A percentile compares a stretch with the other conserved stretches of the same genome.
Evolutionary conservation across 176 grass and related monocot genomes (phyloP).

Genomic region (Phoenix roebelenii): DNA sequence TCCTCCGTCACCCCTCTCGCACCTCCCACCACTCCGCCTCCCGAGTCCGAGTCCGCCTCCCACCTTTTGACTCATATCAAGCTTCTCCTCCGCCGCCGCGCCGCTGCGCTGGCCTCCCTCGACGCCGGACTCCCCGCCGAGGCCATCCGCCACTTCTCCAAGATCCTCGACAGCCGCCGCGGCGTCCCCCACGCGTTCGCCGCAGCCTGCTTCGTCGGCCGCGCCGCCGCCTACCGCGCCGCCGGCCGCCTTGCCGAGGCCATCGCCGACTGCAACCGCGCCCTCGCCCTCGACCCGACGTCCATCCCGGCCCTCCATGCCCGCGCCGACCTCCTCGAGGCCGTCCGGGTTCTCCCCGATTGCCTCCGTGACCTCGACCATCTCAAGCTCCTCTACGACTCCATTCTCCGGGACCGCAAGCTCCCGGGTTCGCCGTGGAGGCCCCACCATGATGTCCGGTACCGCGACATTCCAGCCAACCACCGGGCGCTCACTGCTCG

Average conservation of each 20-base stretch:
- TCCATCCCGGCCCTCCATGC: conserved; percentile 78
- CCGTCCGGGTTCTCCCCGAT: conserved; percentile 48
- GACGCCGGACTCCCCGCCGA: conserved; percentile 69
- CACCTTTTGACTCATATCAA: conserved; percentile 73
- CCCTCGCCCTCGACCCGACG: conserved; percentile 65
- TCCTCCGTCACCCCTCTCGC: conserved; percentile 15
- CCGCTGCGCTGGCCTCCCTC: conserved; percentile 69
- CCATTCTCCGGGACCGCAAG: conserved; percentile 78
- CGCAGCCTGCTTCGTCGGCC: conserved; percentile 70
- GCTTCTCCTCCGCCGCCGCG: conserved; percentile 71
- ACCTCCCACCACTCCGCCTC: conserved; percentile 2
- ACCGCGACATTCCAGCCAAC: conserved; percentile 60
- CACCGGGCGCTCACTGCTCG: conserved; percentile 56
- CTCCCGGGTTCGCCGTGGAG: conserved; percentile 49
- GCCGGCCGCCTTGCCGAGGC: conserved; percentile 54
- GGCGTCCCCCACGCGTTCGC: conserved; percentile 65
- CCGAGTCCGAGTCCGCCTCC: conserved; percentile 52
- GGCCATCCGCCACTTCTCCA: conserved; percentile 73
- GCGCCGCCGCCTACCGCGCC: conserved; percentile 49
- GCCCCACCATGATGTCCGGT: conserved; percentile 55
- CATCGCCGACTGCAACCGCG: conserved; percentile 81
- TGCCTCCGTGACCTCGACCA: conserved; percentile 90
- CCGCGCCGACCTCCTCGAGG: conserved; percentile 65
- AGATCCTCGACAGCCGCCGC: conserved; percentile 70
- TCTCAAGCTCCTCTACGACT: conserved; percentile 82